Evolutionary conservation across 331 rosid species (phyloP).

Genomic region (Acacia concinna): DNA sequence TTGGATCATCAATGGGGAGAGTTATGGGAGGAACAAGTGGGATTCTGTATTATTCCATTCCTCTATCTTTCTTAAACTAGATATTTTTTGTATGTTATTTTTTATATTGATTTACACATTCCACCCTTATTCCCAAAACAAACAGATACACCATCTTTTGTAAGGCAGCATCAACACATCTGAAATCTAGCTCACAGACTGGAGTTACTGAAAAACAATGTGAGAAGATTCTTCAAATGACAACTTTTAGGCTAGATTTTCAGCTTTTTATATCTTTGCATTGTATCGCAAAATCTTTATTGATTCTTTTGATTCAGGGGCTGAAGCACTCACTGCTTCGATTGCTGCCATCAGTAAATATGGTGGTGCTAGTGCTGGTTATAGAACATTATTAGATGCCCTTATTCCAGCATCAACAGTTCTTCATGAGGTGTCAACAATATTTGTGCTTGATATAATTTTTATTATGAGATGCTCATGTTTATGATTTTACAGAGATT

Average conservation of each 20-base stretch:
- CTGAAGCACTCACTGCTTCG: slow-evolving; percentile 75
- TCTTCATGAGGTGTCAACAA: slow-evolving; percentile 70
- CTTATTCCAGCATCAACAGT: slow-evolving; percentile 78
- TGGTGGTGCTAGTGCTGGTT: slow-evolving; percentile 94
- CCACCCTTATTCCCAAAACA: neutral
- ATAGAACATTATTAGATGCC: slow-evolving; percentile 90
- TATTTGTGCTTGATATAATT: slow-evolving; percentile 18
- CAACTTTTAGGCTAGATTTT: slow-evolving; percentile 1
- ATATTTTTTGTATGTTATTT: slow-evolving; percentile 21
- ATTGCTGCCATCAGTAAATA: slow-evolving; percentile 88
- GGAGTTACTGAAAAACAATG: slow-evolving; percentile 59
- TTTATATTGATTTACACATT: neutral
- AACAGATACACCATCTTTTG: slow-evolving; percentile 70
- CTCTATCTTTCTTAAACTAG: slow-evolving; percentile 26
- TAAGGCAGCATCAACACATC: slow-evolving; percentile 74
- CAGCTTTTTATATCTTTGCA: neutral
- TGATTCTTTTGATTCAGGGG: slow-evolving; percentile 64
- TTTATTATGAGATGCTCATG: slow-evolving; percentile 28
- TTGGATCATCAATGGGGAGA: slow-evolving; percentile 77
- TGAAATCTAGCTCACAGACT: slow-evolving; percentile 57
- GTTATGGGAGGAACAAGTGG: slow-evolving; percentile 99
- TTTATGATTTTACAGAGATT: slow-evolving; percentile 54
- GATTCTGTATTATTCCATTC: slow-evolving; percentile 59
- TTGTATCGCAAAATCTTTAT: slow-evolving; percentile 25
- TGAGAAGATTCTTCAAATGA: slow-evolving; percentile 45